These are phyloP conservation scores for Haplosporangium sp. DNA, from an alignment of 371 early-diverging fungal species.

Conservation along the genomic window DNA sequence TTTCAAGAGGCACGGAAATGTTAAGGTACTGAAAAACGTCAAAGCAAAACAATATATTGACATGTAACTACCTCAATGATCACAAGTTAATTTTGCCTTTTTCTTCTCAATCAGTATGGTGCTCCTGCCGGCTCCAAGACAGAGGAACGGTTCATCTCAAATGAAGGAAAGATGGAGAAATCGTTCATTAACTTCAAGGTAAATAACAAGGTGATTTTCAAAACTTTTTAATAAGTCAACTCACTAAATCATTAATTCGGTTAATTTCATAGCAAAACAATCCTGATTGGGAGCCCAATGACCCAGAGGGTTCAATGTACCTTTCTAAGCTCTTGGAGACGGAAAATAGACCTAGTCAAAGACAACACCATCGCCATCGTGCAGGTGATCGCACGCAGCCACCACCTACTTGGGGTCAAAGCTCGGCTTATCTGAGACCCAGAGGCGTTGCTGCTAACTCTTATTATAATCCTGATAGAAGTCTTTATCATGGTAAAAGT, in stretches of 20 bases:
- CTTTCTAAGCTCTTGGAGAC: conserved; percentile 55
- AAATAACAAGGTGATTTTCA: conserved; percentile 30
- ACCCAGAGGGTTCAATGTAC: conserved; percentile 78
- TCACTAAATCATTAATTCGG: neutral
- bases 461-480: conserved; percentile 14
- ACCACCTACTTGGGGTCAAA: conserved; percentile 25
- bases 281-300: conserved; percentile 85
- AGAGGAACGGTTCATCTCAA: conserved; percentile 76
- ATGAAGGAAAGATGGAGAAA: conserved; percentile 97
- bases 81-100: neutral
- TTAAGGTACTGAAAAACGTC: conserved; percentile 58
- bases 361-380: conserved; percentile 23
- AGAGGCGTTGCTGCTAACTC: neutral
- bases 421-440: conserved; percentile 25
- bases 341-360: conserved; percentile 44
- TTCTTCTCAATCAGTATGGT: conserved; percentile 65
- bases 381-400: conserved; percentile 9
- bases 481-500: conserved; percentile 15
- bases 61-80: neutral
- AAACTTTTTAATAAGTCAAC: neutral
- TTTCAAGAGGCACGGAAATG: conserved; percentile 87
- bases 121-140: conserved; percentile 70
- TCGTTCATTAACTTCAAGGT: conserved; percentile 95
- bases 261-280: conserved; percentile 70
- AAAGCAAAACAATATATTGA: too few relatives aligned